Conservation (phyloP, 768 basidiomycete species). For the Auricularia sp. region DNA sequence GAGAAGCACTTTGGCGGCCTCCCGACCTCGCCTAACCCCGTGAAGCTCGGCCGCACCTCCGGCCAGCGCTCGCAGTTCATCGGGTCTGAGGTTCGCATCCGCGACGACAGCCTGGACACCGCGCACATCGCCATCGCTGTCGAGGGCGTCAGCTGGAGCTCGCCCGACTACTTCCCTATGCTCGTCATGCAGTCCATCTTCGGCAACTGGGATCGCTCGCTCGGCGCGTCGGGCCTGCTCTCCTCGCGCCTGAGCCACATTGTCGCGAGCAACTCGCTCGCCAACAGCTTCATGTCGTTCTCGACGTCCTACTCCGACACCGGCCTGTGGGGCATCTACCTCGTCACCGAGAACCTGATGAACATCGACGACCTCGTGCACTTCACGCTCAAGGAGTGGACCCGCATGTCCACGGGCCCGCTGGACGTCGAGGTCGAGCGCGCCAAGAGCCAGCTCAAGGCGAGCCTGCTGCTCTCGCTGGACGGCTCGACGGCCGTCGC, state of each 20-base stretch:
- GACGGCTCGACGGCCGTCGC: constrained; percentile 96
- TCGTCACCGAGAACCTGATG: constrained; percentile 87
- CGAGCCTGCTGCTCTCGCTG: constrained; percentile 75
- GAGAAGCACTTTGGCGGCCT: constrained; percentile 87
- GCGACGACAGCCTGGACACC: constrained; percentile 83
- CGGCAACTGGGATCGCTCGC: constrained; percentile 98
- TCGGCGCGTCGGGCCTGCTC: constrained; percentile 81
- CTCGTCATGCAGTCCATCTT: constrained; percentile 95
- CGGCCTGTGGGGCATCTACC: constrained; percentile 97
- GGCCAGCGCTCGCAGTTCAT: constrained; percentile 74
- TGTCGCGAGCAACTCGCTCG: constrained; percentile 86
- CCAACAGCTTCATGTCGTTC: constrained; percentile 99
- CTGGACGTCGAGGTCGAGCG: constrained; percentile 85
- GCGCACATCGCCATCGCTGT: constrained; percentile 94
- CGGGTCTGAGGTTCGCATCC: constrained; percentile 90
- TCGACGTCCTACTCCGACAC: constrained; percentile 98
- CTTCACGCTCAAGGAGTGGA: constrained; percentile 93
- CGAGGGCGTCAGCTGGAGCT: constrained; percentile 96
- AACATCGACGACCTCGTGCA: constrained; percentile 91
- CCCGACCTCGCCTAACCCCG: constrained; percentile 78
- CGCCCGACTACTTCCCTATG: constrained; percentile 99
- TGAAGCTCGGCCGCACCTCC: constrained; percentile 72
- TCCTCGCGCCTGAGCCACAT: constrained; percentile 88
- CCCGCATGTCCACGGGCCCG: constrained; percentile 83
- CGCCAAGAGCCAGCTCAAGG: constrained; percentile 97